Conservation (phyloP, 139 green algal species). For the Chlamydomonas eustigma region DNA sequence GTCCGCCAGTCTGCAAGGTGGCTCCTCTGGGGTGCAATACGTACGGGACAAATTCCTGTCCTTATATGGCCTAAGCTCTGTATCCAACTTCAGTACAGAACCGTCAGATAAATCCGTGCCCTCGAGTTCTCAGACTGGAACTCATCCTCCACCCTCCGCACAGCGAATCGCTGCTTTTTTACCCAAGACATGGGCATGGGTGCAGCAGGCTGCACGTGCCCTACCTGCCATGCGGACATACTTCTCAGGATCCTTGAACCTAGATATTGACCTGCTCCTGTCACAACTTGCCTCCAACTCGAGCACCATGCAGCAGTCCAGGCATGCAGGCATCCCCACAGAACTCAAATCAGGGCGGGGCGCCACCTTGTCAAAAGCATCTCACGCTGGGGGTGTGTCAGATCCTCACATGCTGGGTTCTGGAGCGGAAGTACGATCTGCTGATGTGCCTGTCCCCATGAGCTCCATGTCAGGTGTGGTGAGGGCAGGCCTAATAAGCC, state of each 20-base stretch:
- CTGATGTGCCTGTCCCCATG: conserved; percentile 21
- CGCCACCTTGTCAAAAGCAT: not conserved
- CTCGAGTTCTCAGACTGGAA: not conserved
- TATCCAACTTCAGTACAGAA: too few species aligned
- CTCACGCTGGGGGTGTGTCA: not conserved
- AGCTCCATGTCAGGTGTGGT: conserved; percentile 57
- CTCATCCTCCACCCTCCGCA: not conserved
- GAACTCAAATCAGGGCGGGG: not conserved
- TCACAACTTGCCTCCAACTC: too few species aligned
- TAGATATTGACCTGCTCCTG: not conserved
- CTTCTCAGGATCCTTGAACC: not conserved
- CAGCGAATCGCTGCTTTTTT: not conserved
- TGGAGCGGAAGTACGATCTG: not conserved
- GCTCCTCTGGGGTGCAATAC: conserved; percentile 39
- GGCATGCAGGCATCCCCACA: not conserved
- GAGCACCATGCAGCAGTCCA: not conserved
- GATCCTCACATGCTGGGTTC: not conserved
- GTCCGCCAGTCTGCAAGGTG: conserved; percentile 22
- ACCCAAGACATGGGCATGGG: conserved; percentile 25
- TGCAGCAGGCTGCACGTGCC: not conserved
- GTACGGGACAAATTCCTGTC: conserved; percentile 46
- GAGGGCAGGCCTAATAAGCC: conserved; percentile 50
- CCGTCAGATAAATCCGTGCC: too few species aligned
- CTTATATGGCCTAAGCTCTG: conserved; percentile 25
- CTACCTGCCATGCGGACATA: not conserved